Conservation (phyloP, 2,329 filamentous ascomycete genomes). For the Setomelanomma holmii region DNA sequence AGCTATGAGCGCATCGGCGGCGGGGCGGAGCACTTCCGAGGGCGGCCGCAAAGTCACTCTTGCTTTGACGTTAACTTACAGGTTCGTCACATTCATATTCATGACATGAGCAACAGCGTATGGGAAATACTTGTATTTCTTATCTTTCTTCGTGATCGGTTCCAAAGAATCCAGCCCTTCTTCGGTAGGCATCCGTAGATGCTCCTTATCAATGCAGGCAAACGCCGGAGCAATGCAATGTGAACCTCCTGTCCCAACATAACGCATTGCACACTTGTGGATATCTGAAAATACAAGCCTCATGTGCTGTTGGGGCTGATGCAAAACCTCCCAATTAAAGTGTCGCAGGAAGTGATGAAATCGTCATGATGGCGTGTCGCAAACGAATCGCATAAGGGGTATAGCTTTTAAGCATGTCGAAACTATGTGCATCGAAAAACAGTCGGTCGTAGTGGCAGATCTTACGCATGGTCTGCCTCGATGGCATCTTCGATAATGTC, state of each 20-base stretch:
- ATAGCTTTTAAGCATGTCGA: slow-evolving; percentile 38
- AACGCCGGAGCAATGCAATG: slow-evolving; percentile 39
- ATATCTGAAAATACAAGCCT: slow-evolving; percentile 12
- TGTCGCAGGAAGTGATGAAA: slow-evolving; percentile 9
- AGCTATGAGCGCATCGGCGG: slow-evolving; percentile 2
- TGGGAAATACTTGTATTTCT: slow-evolving; percentile 1
- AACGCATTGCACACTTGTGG: slow-evolving; percentile 18
- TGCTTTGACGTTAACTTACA: background rate
- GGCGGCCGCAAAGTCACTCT: background rate
- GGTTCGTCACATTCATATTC: background rate
- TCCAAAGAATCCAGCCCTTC: background rate
- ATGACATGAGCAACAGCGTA: background rate
- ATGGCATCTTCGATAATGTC: slow-evolving; percentile 39
- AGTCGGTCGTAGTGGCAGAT: slow-evolving; percentile 3
- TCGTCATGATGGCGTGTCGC: slow-evolving; percentile 22
- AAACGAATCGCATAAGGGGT: slow-evolving; percentile 32
- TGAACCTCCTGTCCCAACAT: slow-evolving; percentile 13
- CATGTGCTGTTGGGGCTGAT: slow-evolving; percentile 3
- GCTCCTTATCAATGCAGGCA: slow-evolving; percentile 11
- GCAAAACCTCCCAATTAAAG: slow-evolving; percentile 5
- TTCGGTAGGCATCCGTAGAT: slow-evolving; percentile 5
- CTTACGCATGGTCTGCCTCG: background rate
- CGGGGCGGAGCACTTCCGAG: slow-evolving; percentile 5
- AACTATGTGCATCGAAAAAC: slow-evolving; percentile 27
- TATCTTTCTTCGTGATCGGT: background rate